Conservation (phyloP, 2,329 filamentous ascomycete species). For the Alternaria postmessia region DNA sequence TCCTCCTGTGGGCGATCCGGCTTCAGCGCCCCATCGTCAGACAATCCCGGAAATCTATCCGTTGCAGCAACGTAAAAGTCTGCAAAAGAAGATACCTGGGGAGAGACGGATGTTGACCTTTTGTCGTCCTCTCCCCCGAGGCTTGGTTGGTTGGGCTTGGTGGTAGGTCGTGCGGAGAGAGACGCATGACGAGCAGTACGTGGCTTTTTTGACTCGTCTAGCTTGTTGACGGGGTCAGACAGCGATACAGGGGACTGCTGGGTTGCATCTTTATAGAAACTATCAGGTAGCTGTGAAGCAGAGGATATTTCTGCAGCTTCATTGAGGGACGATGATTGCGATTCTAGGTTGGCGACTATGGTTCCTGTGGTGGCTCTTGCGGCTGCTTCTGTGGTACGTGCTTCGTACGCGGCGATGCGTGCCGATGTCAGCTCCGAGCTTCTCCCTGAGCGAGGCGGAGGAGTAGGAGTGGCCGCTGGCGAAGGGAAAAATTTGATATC, state of each 20-base stretch:
- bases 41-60: neutral
- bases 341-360: neutral
- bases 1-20: too few relatives aligned
- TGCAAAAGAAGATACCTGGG: neutral
- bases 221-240: neutral
- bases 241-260: neutral
- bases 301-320: neutral
- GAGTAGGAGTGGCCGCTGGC: neutral
- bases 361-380: neutral
- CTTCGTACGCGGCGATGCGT: neutral
- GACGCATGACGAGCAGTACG: too few relatives aligned
- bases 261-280: neutral
- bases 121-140: neutral
- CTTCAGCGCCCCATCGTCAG: neutral
- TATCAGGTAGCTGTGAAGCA: neutral
- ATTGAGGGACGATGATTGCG: neutral
- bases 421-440: neutral
- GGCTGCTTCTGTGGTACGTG: neutral
- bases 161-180: too few relatives aligned
- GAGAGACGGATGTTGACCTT: neutral
- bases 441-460: neutral
- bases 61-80: neutral
- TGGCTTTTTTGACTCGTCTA: neutral
- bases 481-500: neutral
- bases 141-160: too few relatives aligned